Evolutionary conservation across 2,329 filamentous ascomycete species (phyloP).

Genomic region (Aspergillus intermedius): DNA sequence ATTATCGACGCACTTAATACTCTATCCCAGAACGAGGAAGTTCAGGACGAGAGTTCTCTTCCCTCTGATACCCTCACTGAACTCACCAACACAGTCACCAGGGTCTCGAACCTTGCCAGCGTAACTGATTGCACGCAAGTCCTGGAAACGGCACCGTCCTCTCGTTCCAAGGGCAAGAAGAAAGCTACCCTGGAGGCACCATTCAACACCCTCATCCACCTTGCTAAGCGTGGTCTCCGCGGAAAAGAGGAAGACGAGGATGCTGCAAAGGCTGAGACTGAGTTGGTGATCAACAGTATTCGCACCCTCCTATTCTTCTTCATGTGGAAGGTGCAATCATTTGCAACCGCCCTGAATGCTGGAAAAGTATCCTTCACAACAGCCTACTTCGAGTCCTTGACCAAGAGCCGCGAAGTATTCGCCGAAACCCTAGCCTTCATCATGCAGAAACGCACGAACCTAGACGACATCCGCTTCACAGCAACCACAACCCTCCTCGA

Average conservation of each 20-base stretch:
- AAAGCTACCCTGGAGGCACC: constrained; percentile 35
- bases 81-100: constrained; percentile 66
- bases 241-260: constrained; percentile 58
- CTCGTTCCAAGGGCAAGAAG: constrained; percentile 32
- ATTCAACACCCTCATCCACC: constrained; percentile 63
- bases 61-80: constrained; percentile 59
- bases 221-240: constrained; percentile 67
- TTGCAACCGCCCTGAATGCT: constrained; percentile 49
- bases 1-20: constrained; percentile 65
- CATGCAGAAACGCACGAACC: constrained; percentile 44
- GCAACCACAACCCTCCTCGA: constrained; percentile 75
- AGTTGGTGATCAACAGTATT: constrained; percentile 68
- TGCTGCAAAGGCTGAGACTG: constrained; percentile 70
- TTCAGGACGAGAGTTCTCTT: constrained; percentile 65
- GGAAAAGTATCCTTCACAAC: constrained; percentile 54
- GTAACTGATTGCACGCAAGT: constrained; percentile 71
- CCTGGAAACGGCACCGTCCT: constrained; percentile 54
- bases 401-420: constrained; percentile 53
- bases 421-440: constrained; percentile 44
- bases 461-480: constrained; percentile 71
- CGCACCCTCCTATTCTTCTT: constrained; percentile 80
- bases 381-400: constrained; percentile 62
- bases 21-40: constrained; percentile 63
- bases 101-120: constrained; percentile 72
- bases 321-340: constrained; percentile 75